Evolutionary conservation across 169 alveolate genomes (phyloP), one percentile per base, ranked within the genome.

Genomic region (Theileria parva): DNA sequence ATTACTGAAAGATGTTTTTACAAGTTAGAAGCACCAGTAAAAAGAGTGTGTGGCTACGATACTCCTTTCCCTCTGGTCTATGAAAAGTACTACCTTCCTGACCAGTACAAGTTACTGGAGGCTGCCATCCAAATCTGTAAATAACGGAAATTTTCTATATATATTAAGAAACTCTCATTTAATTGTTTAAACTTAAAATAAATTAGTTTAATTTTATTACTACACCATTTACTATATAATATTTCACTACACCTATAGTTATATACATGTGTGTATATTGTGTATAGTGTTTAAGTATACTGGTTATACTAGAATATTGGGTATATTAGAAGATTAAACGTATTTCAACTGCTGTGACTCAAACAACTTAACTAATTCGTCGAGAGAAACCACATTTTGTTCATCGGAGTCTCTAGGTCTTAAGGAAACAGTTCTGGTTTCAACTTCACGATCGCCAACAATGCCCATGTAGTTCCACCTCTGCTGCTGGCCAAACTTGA

Each of bases 391-490:
- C 7, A 81, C 80, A 39, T 87, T 87, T 37, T 93, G 95, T 66
- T 76, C 93, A 57, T 79, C 89, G 34, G 93, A 59, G 59, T 94
- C 98, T 48, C 96, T 80, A 34, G 93, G 85, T n/a, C 98, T 86
- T 77, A 95, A 77, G 0, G 98, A 93, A 15, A 95, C 95, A 1
- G 95, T 93, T 65, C 71, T 64, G 28, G 92, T 91, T 25, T 80
- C 84, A 32, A 80, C 93, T 85, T 98, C 99, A 85, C 98, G 93
- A 85, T 97, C 98, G 17, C 99, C 99, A 44, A 97, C 97, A 39
- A 97, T 98, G 13, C 96, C 88, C 86, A 97, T 95, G 89, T 88
- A 97, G 88, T 97, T 97, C 92, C 90, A 97, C 80, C 97, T 98
- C 50, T 91, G 95, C 59, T 97, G 83, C 86, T 97, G 98, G 19